Conservation (phyloP, 1,284 basidiomycete genomes). For the Hemileia vastatrix region DNA sequence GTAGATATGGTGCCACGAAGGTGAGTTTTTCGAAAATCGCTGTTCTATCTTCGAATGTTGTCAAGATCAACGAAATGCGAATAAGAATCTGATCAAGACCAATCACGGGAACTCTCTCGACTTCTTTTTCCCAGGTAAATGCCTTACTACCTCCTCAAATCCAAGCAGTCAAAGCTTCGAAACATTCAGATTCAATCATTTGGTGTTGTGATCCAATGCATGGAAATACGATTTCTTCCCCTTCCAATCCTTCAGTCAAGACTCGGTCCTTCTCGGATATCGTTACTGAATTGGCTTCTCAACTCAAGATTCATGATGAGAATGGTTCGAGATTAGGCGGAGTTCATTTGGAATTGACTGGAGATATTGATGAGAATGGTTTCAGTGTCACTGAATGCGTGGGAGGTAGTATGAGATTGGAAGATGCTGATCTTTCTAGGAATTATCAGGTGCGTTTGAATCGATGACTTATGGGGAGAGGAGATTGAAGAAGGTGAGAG, state of each 20-base stretch:
- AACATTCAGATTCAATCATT: slow-evolving; percentile 62
- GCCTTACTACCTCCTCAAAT: slow-evolving; percentile 71
- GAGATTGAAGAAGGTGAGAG: neutral
- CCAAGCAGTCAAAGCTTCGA: slow-evolving; percentile 64
- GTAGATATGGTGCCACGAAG: slow-evolving; percentile 81
- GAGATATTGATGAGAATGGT: slow-evolving; percentile 83
- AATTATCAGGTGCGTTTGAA: slow-evolving; percentile 51
- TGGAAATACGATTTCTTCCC: slow-evolving; percentile 54
- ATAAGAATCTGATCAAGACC: too few species aligned
- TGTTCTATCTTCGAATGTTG: neutral
- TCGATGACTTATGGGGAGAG: slow-evolving; percentile 24
- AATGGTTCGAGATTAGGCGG: slow-evolving; percentile 71
- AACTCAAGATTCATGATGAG: slow-evolving; percentile 66
- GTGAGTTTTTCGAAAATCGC: slow-evolving; percentile 45
- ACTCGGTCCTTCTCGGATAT: slow-evolving; percentile 66
- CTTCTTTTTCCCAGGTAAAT: too few species aligned
- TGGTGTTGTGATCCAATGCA: slow-evolving; percentile 99
- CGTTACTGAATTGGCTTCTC: slow-evolving; percentile 72
- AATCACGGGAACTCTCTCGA: too few species aligned
- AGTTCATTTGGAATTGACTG: slow-evolving; percentile 93
- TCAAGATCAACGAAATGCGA: too few species aligned
- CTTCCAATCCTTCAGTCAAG: slow-evolving; percentile 36
- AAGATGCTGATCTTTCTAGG: slow-evolving; percentile 50
- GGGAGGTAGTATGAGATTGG: slow-evolving; percentile 53
- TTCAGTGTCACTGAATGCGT: slow-evolving; percentile 67